Conservation (phyloP, 306 rosid species). For the Cucurbita maxima region DNA sequence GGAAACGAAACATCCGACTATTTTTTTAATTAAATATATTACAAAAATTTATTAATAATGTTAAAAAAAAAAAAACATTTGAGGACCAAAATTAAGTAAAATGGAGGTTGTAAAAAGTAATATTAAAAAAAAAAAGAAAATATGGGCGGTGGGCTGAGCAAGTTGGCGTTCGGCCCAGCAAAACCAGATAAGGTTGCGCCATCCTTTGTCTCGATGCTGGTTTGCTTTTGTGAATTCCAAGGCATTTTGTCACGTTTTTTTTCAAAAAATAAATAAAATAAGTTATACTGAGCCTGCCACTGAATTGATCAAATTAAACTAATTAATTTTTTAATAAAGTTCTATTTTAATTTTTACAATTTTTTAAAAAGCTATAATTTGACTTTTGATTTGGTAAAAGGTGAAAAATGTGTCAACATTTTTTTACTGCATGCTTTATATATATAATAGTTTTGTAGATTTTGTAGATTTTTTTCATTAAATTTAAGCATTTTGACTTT, state of each 20-base stretch:
- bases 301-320: not conserved
- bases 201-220: not conserved
- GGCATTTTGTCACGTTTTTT: not conserved
- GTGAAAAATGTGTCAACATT: too few species aligned
- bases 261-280: too few species aligned
- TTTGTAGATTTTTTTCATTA: too few species aligned
- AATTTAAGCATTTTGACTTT: too few species aligned
- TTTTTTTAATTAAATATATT: too few species aligned
- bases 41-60: not conserved
- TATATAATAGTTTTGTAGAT: too few species aligned
- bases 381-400: too few species aligned
- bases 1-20: too few species aligned
- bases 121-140: not conserved
- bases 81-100: not conserved
- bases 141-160: slow-evolving; percentile 1
- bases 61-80: not conserved
- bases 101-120: not conserved
- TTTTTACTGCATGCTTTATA: too few species aligned
- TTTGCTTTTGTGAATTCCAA: not conserved
- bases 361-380: too few species aligned
- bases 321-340: too few species aligned
- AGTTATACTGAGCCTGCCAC: not conserved
- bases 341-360: too few species aligned
- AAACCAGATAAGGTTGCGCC: not conserved
- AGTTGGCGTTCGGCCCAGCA: slow-evolving; percentile 3